phyloP scores from a whole-genome alignment of 2,329 filamentous ascomycete species.

The Pseudocercospora fijiensis region DNA sequence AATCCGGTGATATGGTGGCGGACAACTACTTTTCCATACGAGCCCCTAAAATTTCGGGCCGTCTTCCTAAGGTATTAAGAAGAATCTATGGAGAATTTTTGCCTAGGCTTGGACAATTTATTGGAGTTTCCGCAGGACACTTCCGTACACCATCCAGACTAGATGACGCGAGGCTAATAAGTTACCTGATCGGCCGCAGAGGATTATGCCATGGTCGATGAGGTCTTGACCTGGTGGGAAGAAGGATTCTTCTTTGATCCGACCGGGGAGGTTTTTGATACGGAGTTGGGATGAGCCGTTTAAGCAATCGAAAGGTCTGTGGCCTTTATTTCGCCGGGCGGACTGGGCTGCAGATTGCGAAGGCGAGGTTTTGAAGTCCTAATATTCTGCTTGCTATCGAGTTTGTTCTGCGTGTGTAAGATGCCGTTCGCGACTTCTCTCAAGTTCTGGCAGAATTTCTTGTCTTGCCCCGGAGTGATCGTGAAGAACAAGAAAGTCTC shows the following conservation, averaged over 20 bases:
- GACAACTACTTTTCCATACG: conserved; percentile 43
- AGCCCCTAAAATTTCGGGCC: conserved; percentile 44
- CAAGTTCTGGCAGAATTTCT: conserved; percentile 27
- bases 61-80: conserved; percentile 31
- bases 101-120: conserved; percentile 50
- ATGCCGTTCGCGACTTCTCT: conserved; percentile 26
- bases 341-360: conserved; percentile 37
- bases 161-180: conserved; percentile 25
- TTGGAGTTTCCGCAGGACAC: conserved; percentile 47
- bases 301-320: conserved; percentile 48
- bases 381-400: conserved; percentile 27
- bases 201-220: conserved; percentile 40
- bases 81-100: conserved; percentile 42
- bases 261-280: conserved; percentile 37
- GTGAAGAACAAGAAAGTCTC: conserved; percentile 35
- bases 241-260: conserved; percentile 20
- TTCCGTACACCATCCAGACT: conserved; percentile 47
- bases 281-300: conserved; percentile 47
- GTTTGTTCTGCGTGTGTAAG: conserved; percentile 26
- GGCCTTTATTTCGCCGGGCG: conserved; percentile 41
- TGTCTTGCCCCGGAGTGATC: conserved; percentile 22
- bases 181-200: conserved; percentile 43
- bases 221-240: conserved; percentile 37
- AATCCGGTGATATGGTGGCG: conserved; percentile 24
- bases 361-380: conserved; percentile 34